Conservation (phyloP, 164 flowering plant genomes). For the Protea cynaroides region DNA sequence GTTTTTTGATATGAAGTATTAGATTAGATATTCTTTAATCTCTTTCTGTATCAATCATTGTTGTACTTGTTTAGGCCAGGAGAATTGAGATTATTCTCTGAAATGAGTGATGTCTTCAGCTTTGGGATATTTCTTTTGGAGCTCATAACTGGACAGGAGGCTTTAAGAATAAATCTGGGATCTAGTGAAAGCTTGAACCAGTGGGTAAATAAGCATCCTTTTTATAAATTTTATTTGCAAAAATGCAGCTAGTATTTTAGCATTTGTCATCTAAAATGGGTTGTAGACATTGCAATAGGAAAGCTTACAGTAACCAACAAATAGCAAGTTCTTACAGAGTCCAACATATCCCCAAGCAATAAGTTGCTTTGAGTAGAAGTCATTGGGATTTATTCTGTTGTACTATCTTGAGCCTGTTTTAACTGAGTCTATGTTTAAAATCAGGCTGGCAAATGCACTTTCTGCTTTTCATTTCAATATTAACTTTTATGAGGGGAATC, state of each 20-base stretch:
- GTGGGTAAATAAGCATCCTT: constrained; percentile 39
- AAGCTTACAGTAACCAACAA: not conserved
- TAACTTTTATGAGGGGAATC: not conserved
- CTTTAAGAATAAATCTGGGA: constrained; percentile 19
- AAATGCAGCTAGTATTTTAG: not conserved
- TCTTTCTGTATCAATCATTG: not conserved
- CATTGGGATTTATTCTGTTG: not conserved
- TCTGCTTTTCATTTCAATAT: not conserved
- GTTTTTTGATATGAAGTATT: not conserved
- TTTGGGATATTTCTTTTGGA: constrained; percentile 72
- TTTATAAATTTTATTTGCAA: not conserved
- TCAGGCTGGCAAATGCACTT: constrained; percentile 1
- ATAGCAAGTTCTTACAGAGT: not conserved
- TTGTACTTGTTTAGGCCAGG: constrained; percentile 29
- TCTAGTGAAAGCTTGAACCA: constrained; percentile 38
- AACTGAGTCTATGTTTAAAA: not conserved
- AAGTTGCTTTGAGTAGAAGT: not conserved
- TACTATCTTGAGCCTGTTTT: not conserved
- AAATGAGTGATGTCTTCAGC: constrained; percentile 57
- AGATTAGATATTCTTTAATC: not conserved
- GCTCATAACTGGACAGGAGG: constrained; percentile 56
- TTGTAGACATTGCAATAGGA: not conserved
- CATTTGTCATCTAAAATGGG: not conserved
- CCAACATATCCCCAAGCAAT: not conserved
- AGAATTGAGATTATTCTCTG: constrained; percentile 27